Base-by-base conservation (phyloP, 1,139 yeast genomes). In the Pneumocystis oryctolagi region DNA sequence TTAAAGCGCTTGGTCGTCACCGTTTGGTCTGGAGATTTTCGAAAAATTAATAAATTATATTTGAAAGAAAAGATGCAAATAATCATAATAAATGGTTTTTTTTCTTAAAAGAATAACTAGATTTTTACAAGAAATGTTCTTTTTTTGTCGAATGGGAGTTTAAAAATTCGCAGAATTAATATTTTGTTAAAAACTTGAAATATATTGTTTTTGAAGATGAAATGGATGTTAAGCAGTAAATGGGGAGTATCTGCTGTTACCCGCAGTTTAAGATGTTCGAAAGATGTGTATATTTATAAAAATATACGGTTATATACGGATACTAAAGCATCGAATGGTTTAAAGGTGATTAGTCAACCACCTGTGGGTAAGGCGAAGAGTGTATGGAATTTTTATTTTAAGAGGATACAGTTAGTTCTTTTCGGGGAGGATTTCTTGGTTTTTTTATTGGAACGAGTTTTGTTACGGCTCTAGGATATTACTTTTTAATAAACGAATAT, bases 381-480 rank as follows among this genome's bases (percentile, higher is more conserved):
- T 47, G 14, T 25, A 25, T 12, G 25, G 12, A 28, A 25, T 12
- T 12, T 9, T 1, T n/a, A n/a, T n/a, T 20, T 12, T 47, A 25
- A 47, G 25, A 28, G 16, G 4, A 25, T 47, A 12, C 12, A 47
- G 55, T 47, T 47, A 47, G 55, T 25, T 47, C 55, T 5, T 47
- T 47, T 25, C 55, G 55, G 8, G 55, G 55, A 47, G 55, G 59
- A 3, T 20, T 57, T 35, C 35, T 57, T 20, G 65, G 65, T 16
- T 64, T 64, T 56, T 55, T 64, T n/a, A 57, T 64, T 34, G 65
- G 65, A 39, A 55, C 60, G 30, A 64, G 62, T 18, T 55, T 62
- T 28, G 59, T 65, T 20, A 64, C 65, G 18, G 60, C 60, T 2
- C 32, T 60, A 25, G 65, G 65, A 5, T 64, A 64, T 37, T 35